Evolutionary conservation across 441 rosid genomes (phyloP).

Genomic region (Metrosideros polymorpha): DNA sequence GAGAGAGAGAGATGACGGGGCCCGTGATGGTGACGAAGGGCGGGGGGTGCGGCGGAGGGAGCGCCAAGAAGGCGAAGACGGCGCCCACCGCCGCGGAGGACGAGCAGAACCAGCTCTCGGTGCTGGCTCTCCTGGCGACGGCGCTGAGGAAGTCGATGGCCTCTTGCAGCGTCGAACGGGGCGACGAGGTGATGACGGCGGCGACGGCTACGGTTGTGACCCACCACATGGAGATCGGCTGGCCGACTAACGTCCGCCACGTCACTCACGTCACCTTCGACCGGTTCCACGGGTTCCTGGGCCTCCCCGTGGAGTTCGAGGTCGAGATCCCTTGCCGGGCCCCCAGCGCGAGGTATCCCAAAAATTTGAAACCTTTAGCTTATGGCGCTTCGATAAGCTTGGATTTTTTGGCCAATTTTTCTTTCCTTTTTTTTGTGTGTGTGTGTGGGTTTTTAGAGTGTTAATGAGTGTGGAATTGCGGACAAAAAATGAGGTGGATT

Average conservation of each 20-base stretch:
- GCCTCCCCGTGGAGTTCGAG: conserved; percentile 90
- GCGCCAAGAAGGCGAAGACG: conserved; percentile 24
- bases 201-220: conserved; percentile 28
- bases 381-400: not conserved
- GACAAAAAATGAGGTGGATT: not conserved
- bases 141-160: conserved; percentile 85
- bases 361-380: not conserved
- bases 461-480: not conserved
- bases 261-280: conserved; percentile 91
- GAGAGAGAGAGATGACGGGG: conserved; percentile 38
- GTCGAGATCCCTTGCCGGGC: conserved; percentile 89
- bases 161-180: conserved; percentile 61
- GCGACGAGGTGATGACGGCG: conserved; percentile 34
- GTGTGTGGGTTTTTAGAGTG: not conserved
- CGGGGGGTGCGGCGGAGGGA: conserved; percentile 36
- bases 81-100: conserved; percentile 27
- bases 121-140: conserved; percentile 48
- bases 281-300: conserved; percentile 83
- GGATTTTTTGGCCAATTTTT: not conserved
- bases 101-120: conserved; percentile 56
- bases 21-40: conserved; percentile 69
- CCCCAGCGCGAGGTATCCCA: conserved; percentile 81
- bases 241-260: conserved; percentile 91
- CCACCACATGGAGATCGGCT: conserved; percentile 71
- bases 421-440: not conserved